Conservation (phyloP, 768 basidiomycete genomes). For the Leccinum longicurvipes region DNA sequence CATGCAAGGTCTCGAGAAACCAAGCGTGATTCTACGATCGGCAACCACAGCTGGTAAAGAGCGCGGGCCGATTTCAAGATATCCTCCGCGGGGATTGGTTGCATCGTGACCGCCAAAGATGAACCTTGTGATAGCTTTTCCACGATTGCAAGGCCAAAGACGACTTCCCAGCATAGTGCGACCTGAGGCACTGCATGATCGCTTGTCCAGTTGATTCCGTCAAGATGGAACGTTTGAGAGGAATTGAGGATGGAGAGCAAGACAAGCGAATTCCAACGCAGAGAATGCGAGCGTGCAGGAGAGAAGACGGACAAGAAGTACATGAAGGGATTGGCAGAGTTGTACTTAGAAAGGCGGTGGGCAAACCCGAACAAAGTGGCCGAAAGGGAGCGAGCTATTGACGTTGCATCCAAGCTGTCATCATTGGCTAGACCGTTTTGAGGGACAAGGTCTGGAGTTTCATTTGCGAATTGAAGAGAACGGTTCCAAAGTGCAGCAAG, state of each 20-base stretch:
- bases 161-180: slow-evolving; percentile 36
- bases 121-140: slow-evolving; percentile 26
- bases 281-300: slow-evolving; percentile 25
- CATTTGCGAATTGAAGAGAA: slow-evolving; percentile 8
- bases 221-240: not conserved
- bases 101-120: not conserved
- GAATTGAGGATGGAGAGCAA: slow-evolving; percentile 36
- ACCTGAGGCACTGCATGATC: slow-evolving; percentile 5
- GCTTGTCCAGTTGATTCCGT: not conserved
- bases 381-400: slow-evolving; percentile 16
- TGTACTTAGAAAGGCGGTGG: not conserved
- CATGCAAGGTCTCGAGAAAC: slow-evolving; percentile 31
- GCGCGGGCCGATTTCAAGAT: slow-evolving; percentile 29
- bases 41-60: slow-evolving; percentile 44
- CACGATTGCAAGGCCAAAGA: slow-evolving; percentile 40
- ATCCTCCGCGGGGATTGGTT: not conserved
- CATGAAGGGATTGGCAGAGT: not conserved
- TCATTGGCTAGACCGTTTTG: not conserved
- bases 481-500: slow-evolving; percentile 37
- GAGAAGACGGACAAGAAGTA: slow-evolving; percentile 26
- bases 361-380: slow-evolving; percentile 6
- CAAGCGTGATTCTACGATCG: slow-evolving; percentile 14
- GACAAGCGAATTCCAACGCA: slow-evolving; percentile 43
- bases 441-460: not conserved
- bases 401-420: slow-evolving; percentile 5